phyloP scores from a whole-genome alignment of 495 filamentous ascomycete species.

The Hypoxylon intermedium region DNA sequence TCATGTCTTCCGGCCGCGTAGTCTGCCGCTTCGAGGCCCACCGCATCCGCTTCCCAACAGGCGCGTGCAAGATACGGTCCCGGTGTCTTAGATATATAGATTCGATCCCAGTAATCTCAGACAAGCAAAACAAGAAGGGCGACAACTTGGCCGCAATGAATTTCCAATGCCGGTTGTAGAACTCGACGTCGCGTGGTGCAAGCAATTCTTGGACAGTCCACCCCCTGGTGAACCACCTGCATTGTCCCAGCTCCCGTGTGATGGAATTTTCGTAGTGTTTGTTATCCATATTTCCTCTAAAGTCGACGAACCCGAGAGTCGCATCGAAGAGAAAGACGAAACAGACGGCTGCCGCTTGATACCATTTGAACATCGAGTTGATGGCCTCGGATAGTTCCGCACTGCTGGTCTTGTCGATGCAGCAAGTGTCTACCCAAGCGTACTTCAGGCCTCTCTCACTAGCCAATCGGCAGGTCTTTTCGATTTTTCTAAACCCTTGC shows the following conservation, averaged over 20 bases:
- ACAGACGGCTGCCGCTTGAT: constrained; percentile 39
- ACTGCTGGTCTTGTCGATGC: constrained; percentile 46
- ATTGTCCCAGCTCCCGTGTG: constrained; percentile 1
- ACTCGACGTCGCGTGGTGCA: constrained; percentile 42
- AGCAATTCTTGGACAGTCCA: constrained; percentile 53
- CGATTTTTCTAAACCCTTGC: constrained; percentile 41
- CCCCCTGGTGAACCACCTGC: constrained; percentile 48
- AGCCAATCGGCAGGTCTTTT: constrained; percentile 20
- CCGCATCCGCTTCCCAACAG: constrained; percentile 31
- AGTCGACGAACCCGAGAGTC: not conserved
- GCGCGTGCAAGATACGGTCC: constrained; percentile 11
- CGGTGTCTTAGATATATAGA: not conserved
- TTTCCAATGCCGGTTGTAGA: constrained; percentile 43
- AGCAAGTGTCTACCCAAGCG: constrained; percentile 43
- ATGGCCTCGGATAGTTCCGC: constrained; percentile 35
- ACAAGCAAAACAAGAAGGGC: constrained; percentile 1
- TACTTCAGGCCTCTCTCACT: constrained; percentile 20
- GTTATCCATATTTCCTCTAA: not conserved
- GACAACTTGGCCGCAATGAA: constrained; percentile 27
- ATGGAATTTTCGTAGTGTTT: not conserved
- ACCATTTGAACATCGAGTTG: constrained; percentile 49
- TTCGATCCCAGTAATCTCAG: constrained; percentile 13
- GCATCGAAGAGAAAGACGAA: constrained; percentile 45
- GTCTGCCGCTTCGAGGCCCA: constrained; percentile 35
- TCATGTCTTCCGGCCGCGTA: constrained; percentile 35